phyloP scores from a whole-genome alignment of 345 rosid genomes.

The Eucalyptus viminalis region DNA sequence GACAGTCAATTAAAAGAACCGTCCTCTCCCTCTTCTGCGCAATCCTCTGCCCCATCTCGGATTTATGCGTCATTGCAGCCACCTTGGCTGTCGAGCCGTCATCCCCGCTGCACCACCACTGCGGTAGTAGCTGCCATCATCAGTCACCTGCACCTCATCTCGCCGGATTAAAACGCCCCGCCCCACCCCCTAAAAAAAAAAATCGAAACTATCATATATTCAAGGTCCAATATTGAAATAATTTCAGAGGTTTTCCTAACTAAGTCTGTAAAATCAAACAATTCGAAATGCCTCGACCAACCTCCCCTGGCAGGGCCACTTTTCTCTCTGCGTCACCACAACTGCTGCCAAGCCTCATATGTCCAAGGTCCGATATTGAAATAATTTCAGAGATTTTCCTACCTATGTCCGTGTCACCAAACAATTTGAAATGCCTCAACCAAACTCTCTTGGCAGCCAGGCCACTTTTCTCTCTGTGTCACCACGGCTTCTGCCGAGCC shows the following conservation, averaged over 20 bases:
- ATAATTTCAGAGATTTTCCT: too few species aligned
- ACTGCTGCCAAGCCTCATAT: too few species aligned
- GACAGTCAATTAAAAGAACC: not conserved
- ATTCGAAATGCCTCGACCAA: too few species aligned
- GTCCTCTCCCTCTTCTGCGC: not conserved
- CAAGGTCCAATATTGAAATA: too few species aligned
- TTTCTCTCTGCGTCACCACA: not conserved
- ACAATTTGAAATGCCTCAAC: too few species aligned
- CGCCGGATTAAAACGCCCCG: not conserved
- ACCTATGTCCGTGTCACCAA: too few species aligned
- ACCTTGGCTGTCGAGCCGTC: not conserved
- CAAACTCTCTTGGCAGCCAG: too few species aligned
- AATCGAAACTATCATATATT: too few species aligned
- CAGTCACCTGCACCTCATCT: not conserved
- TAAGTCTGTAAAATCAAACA: too few species aligned
- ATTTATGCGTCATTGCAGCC: not conserved
- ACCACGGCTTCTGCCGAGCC: not conserved
- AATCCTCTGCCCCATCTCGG: not conserved
- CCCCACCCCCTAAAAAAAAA: too few species aligned
- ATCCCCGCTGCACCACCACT: not conserved
- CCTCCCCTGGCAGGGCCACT: too few species aligned
- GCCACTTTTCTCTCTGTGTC: not conserved
- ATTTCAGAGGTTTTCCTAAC: not conserved
- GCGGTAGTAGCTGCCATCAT: not conserved
- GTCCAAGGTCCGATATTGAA: too few species aligned